Conservation (phyloP, 225 moss, liverwort and hornwort genomes). For the Pseudoscleropodium purum region DNA sequence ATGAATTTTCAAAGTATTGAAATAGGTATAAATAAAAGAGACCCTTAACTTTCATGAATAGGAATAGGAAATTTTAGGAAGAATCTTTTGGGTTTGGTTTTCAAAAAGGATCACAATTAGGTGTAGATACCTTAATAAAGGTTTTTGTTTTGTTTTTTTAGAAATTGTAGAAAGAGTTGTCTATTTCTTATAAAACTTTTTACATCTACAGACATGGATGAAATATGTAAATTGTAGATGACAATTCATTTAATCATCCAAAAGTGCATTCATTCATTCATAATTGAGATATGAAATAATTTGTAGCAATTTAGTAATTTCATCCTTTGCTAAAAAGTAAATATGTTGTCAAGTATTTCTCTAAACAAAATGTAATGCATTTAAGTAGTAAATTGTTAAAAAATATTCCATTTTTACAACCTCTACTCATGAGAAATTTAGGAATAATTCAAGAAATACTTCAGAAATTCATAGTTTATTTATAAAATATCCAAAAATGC, state of each 20-base stretch:
- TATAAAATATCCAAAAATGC: background rate
- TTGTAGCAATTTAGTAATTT: background rate
- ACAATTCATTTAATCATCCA: background rate
- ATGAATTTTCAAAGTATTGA: background rate
- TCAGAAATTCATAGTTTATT: background rate
- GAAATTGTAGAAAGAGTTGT: background rate
- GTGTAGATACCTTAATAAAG: too few species aligned
- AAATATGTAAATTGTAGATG: background rate
- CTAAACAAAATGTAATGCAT: background rate
- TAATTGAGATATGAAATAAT: too few species aligned
- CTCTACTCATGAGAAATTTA: background rate
- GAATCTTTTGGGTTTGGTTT: background rate
- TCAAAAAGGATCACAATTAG: background rate
- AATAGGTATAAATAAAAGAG: background rate
- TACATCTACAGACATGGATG: rapidly evolving
- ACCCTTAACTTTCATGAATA: rapidly evolving
- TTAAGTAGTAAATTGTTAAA: background rate
- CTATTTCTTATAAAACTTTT: rapidly evolving
- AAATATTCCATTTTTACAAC: background rate
- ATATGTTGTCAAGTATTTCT: background rate
- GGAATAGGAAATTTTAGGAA: background rate
- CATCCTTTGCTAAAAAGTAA: background rate
- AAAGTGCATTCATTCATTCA: background rate
- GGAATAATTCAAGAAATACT: background rate
- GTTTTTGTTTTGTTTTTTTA: too few species aligned